Base-by-base conservation (phyloP, 148 eudicot species). In the Cornus suecica region DNA sequence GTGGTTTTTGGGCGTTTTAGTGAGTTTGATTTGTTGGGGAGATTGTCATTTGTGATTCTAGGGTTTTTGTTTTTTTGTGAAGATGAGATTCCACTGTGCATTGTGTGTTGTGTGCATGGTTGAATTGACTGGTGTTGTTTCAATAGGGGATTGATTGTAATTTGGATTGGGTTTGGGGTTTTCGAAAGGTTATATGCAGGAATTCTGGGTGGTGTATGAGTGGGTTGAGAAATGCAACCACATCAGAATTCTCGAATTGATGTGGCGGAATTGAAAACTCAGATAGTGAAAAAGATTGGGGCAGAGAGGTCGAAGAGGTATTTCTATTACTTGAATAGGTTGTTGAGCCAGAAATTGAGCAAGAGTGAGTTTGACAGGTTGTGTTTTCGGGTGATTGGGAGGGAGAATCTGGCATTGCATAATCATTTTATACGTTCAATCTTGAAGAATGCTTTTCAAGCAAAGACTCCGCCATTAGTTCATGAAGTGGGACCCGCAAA, bases 401-500 rank as follows among this genome's bases (percentile, higher is more conserved):
- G 85, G 80, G 92, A 89, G 74, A 85, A 87, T 74, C 73, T 89
- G 41, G 80, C 78, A 28, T 64, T 89, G 74, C 92, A 89, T 83
- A 89, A 89, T 80, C 86, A 83, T 78, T 80, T 89, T 48, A 84
- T 89, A 78, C 76, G 78, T 83, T 83, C 84, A 14, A 87, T 87
- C 74, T 52, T 89, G 77, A 86, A 75, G 79, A 89, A 89, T 81
- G 87, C 84, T 28, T 86, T 83, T 70, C 78, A 70, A 69, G 85
- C 81, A 67, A 83, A 79, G 72, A 71, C 37, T 28, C 86, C 87
- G 56, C 91, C 88, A 18, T 77, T 80, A 29, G 73, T 48, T 75
- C 78, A 78, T 63, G 84, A 80, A 56, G 87, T 24, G 78, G 85
- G 85, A 76, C 85, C 84, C 45, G 30, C 84, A 23, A 84, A 82